Base-by-base conservation (phyloP, 306 rosid genomes). In the Gynostemma pentaphyllum region DNA sequence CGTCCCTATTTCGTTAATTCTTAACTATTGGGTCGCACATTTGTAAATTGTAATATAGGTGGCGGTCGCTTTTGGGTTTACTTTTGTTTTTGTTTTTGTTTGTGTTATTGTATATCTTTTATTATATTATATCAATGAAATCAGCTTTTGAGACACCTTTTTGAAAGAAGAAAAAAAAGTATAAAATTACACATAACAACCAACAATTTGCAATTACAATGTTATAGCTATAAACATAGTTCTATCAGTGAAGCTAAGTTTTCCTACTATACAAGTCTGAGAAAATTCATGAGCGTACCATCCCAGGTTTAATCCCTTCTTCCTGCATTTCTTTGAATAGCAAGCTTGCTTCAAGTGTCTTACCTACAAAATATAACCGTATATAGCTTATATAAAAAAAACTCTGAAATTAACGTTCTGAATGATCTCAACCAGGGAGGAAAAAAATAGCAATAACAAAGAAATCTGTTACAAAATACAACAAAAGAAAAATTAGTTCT, bases 281-380 rank as follows among this genome's bases (percentile, higher is more conserved):
- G 51, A 8, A 32, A 24, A 57, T 24, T 10, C 42, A 16, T 12
- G 70, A 69, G 62, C 48, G 37, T 75, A 91, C 98, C 95, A 78
- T 82, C 64, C 95, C 92, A 26, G 96, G 96, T 75, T 75, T 82
- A 65, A 91, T 74, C 66, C 87, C 89, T 72, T 79, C 82, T 53
- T 85, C 83, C 69, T 65, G 89, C 98, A 91, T 85, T 82, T 87
- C 77, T 48, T 66, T 36, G 72, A 85, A 91, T 74, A 91, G 68
- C 71, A 66, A 62, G 32, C 92, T 82, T 68, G 85, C 97, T 75
- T 89, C 85, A 15, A 68, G 79, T 41, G 80, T 72, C 84, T 76
- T 82, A 68, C 96, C 96, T 88, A 55, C 78, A 78, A 79, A 55
- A 19, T 26, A 37, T 18, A 26, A 53, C 40, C 23, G 50, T 51